Conservation (phyloP, 495 filamentous ascomycete species). For the Rostrohypoxylon terebratum region DNA sequence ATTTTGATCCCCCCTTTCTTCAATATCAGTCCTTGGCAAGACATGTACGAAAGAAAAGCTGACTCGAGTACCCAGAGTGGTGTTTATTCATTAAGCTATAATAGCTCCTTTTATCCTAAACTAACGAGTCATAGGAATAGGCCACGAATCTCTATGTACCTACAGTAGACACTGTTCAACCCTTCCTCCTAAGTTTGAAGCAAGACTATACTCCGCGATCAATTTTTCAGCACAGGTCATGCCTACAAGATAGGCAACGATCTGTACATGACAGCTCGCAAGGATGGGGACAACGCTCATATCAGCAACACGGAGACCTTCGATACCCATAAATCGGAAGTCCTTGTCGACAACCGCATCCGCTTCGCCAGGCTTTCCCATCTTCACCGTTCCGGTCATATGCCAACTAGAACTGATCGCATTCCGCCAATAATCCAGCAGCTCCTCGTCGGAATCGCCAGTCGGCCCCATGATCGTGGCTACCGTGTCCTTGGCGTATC, state of each 20-base stretch:
- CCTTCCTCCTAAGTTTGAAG: slow-evolving; percentile 19
- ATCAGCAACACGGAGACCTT: slow-evolving; percentile 71
- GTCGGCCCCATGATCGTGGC: slow-evolving; percentile 56
- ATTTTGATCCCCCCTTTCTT: slow-evolving; percentile 28
- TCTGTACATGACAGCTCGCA: slow-evolving; percentile 51
- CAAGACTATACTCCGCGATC: slow-evolving; percentile 55
- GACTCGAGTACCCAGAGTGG: background rate
- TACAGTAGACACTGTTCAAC: background rate
- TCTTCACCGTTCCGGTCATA: slow-evolving; percentile 71
- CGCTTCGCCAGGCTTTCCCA: slow-evolving; percentile 63
- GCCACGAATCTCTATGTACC: background rate
- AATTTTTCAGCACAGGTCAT: slow-evolving; percentile 58
- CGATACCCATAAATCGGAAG: slow-evolving; percentile 67
- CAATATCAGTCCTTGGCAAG: slow-evolving; percentile 1
- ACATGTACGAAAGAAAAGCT: background rate
- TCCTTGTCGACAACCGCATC: slow-evolving; percentile 66
- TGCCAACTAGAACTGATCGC: slow-evolving; percentile 62
- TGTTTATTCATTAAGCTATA: background rate
- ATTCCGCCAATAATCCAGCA: slow-evolving; percentile 62
- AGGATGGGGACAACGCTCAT: slow-evolving; percentile 74
- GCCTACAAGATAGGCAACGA: slow-evolving; percentile 54
- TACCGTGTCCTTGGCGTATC: slow-evolving; percentile 61
- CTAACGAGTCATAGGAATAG: background rate
- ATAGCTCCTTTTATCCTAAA: background rate
- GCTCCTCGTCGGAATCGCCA: slow-evolving; percentile 67